Base-by-base conservation (phyloP, 2,329 filamentous ascomycete species). In the Parasarocladium wereldwijsianum region DNA sequence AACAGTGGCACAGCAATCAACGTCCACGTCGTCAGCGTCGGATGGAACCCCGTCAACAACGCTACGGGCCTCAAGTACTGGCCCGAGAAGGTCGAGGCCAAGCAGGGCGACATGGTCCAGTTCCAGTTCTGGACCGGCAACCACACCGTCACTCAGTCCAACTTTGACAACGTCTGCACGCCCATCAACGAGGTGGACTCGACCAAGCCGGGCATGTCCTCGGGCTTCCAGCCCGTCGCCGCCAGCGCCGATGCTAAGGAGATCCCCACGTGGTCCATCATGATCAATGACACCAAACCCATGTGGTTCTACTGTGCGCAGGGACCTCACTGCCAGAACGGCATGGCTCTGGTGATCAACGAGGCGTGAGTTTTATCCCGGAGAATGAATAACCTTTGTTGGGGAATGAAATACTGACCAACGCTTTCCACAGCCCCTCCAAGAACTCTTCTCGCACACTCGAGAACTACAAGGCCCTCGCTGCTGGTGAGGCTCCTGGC, bases 261-360 rank as follows among this genome's bases (percentile, higher is more conserved):
- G 48, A 63, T 73, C 36, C 70, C 78, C 17, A 75, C 75, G 32
- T 90, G 75, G 55, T 83, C 76, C 34, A 59, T 87, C 44, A 64
- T 64, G 49, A 58, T 90, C 50, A 76, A 74, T 45, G 62, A 72
- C 51, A 69, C 64, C 25, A 76, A 65, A 32, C 81, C 82, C 17
- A 61, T 86, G 39, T 90, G 82, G 80, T 57, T 81, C 39, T 87
- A 78, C 64, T 87, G 81, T 57, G 73, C 71, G 17, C 76, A 84
- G 51, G 72, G 50, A 26, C 69, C 64, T 45, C 82, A 90, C 57
- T 90, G 81, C 54, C 69, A 84, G 51, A 56, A 49, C 27, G 78
- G 78, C 37, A 85, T 85, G 76, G 64, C 67, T 34, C 76, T 81
- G 58, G 77, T 81, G 18, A 74, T 85, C 47, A 85, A 86, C 53